phyloP scores from a whole-genome alignment of 2,329 filamentous ascomycete genomes.

The Biscogniauxia mediterranea region DNA sequence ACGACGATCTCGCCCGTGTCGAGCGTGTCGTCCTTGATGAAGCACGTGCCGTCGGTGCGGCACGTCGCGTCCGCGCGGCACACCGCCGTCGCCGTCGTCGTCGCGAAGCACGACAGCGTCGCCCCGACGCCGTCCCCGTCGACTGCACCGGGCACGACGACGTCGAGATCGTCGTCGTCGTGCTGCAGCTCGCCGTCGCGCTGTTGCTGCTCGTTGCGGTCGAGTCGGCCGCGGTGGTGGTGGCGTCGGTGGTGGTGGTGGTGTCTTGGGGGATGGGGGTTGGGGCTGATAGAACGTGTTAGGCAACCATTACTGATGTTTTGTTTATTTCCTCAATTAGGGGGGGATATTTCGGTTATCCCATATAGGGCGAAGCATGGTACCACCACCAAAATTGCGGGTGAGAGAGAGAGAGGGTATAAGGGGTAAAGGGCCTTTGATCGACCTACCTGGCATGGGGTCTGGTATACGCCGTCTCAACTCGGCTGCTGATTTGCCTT shows the following conservation, averaged over 20 bases:
- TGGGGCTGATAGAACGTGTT: no score
- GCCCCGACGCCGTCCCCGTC: constrained; percentile 33
- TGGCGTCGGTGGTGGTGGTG: constrained; percentile 9
- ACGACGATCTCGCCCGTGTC: constrained; percentile 47
- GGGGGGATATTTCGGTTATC: no score
- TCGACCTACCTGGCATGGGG: constrained; percentile 19
- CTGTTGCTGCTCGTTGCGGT: constrained; percentile 2
- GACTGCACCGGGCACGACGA: constrained; percentile 40
- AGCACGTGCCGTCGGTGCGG: constrained; percentile 45
- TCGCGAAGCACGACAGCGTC: constrained; percentile 40
- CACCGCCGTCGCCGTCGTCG: constrained; percentile 33
- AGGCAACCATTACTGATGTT: no score
- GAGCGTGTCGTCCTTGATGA: constrained; percentile 39
- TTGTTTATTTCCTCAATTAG: no score
- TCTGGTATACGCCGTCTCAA: constrained; percentile 23
- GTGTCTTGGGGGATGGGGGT: constrained; percentile 9
- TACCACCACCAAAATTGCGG: background rate
- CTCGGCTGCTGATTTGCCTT: constrained; percentile 17
- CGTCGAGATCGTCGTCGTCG: constrained; percentile 34
- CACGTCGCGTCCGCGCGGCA: constrained; percentile 48
- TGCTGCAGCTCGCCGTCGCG: constrained; percentile 24
- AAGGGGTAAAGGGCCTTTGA: background rate
- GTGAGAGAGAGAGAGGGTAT: no score
- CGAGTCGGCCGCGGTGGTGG: constrained; percentile 3
- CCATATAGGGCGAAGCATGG: background rate